Base-by-base conservation (phyloP, 2,329 filamentous ascomycete genomes). In the Beauveria brongniartii region DNA sequence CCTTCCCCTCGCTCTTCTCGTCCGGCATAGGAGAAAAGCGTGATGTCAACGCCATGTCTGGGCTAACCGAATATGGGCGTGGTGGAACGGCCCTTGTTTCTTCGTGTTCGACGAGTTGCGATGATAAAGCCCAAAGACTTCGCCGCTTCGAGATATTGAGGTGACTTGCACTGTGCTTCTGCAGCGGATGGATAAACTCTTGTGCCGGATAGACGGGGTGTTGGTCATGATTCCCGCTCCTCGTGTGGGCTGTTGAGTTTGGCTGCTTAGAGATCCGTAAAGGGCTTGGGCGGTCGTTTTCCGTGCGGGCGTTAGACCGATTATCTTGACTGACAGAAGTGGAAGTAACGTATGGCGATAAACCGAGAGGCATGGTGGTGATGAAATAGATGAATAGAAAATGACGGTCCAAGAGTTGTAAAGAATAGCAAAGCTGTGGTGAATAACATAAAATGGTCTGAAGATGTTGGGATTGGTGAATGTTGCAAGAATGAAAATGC, bases 211-310 rank as follows among this genome's bases (percentile, higher is more conserved):
- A 18, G 10, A 12, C 6, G 18, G 55, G 24, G 10, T 3, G 5
- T 12, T 52, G 46, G 16, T 5, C 40, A 24, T 34, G 62, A 69
- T 72, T 43, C 52, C 63, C 14, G 48, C 30, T 62, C 64, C 30
- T 55, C 28, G 40, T 55, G 34, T 65, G 67, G 59, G 66, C 64
- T 67, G 40, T 48, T 22, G 34, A 62, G 26, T 14, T 59, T 9
- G 53, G 50, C 40, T 72, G 71, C 67, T 82, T 84, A 66, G 77
- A 68, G 66, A 84, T 80, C 46, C 78, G 77, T 40, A 84, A 68
- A 12, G 82, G 82, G 37, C 73, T 73, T 20, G 80, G 77, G 61
- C 68, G 67, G 65, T 70, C 71, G 24, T 61, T 61, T 40, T 61
- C 58, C 54, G 54, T 14, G 37, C 26, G 66, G 46, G 68, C 61